Base-by-base conservation (phyloP, 805 yeast genomes). In the Sugiyamaella marilandica region DNA sequence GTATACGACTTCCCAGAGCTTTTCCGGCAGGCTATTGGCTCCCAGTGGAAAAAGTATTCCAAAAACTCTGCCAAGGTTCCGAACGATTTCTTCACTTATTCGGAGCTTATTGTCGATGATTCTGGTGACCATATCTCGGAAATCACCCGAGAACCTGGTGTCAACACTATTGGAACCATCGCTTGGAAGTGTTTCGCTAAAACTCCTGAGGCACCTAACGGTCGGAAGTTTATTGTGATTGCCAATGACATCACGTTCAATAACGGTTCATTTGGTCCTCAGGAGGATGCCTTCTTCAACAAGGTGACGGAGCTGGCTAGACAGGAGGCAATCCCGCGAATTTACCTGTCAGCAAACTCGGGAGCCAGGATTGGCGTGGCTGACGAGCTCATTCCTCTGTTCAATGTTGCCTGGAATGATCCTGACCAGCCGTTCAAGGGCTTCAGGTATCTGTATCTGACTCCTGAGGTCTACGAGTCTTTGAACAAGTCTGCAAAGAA, bases 301-400 rank as follows among this genome's bases (percentile, higher is more conserved):
- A 83, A 85, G 68, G 96, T 91, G 59, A 94, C 99, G 34, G 95
- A 90, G 65, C 79, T 84, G 61, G 97, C 98, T 33, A 82, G 96
- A 74, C 77, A 81, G 66, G 78, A 84, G 59, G 99, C 99, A 55
- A 83, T 94, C 62, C 99, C 99, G 66, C 80, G 99, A 74, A 81
- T 94, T 53, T 94, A 94, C 73, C 77, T 94, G 62, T 88, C 97
- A 62, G 99, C 99, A 29, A 94, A 94, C 80, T 91, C 98, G 55
- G 99, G 99, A 78, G 99, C 99, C 45, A 84, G 99, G 77, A 87
- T 94, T 59, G 99, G 99, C 67, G 82, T 94, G 69, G 99, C 99
- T 26, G 98, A 94, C 62, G 99, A 94, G 72, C 78, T 94, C 58
- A 78, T 94, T 52, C 94, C 97, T 55, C 79, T 81, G 66, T 90